These are phyloP conservation scores for Vigna reflexopilosa DNA, from an alignment of 306 rosid genomes.

Conservation along the genomic window DNA sequence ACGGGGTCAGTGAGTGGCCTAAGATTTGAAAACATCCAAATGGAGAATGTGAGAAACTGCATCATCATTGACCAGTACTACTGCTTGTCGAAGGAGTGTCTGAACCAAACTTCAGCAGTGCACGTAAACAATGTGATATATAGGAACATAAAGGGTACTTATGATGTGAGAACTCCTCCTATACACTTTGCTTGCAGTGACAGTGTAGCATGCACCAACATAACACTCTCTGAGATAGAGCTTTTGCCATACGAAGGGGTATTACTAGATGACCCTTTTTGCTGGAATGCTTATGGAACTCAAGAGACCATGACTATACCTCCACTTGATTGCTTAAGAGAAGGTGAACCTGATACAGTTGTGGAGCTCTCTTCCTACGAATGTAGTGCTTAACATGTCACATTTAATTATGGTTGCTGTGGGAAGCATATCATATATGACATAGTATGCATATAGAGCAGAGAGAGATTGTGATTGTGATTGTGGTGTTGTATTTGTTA, in stretches of 20 bases:
- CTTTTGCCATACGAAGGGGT: conserved; percentile 79
- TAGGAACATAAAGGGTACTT: conserved; percentile 85
- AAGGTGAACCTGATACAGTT: conserved; percentile 64
- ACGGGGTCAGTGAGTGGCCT: conserved; percentile 72
- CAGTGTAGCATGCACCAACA: conserved; percentile 82
- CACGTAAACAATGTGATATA: conserved; percentile 68
- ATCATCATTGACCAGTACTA: conserved; percentile 87
- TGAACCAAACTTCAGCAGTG: conserved; percentile 82
- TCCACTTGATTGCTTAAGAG: conserved; percentile 83
- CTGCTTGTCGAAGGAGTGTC: conserved; percentile 75
- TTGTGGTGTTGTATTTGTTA: conserved; percentile 41
- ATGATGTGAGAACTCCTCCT: conserved; percentile 85
- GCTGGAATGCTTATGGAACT: conserved; percentile 95
- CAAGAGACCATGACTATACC: conserved; percentile 85
- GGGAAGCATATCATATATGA: not conserved
- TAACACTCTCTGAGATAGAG: conserved; percentile 85
- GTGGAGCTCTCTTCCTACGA: conserved; percentile 56
- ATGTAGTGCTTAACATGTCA: conserved; percentile 46
- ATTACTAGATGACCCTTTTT: conserved; percentile 82
- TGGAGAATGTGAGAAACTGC: conserved; percentile 91
- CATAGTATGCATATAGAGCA: conserved; percentile 33
- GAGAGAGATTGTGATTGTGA: conserved; percentile 45
- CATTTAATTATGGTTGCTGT: not conserved
- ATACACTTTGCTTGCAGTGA: conserved; percentile 98
- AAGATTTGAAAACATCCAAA: conserved; percentile 74